A percentile compares a stretch with the other conserved stretches of the same genome.
Evolutionary conservation across 1,284 basidiomycete species (phyloP).

Genomic region (Irpex sp.): DNA sequence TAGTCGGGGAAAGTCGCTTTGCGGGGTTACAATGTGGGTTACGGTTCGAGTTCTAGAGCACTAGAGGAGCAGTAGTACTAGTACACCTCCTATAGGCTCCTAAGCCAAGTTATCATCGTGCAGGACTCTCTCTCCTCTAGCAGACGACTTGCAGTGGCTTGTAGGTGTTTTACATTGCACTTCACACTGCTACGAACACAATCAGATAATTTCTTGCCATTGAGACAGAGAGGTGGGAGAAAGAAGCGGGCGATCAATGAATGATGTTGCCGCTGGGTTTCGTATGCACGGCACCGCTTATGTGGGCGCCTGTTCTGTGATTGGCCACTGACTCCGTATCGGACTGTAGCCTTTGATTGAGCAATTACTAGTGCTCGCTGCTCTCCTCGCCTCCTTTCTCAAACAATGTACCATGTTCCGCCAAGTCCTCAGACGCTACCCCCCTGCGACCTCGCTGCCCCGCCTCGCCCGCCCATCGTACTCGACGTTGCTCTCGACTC

Average conservation of each 20-base stretch:
- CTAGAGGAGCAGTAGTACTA: background rate
- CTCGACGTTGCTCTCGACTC: background rate
- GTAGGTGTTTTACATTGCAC: background rate
- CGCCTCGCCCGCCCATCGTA: background rate
- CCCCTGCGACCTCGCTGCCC: background rate
- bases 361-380: background rate
- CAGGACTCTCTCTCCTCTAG: background rate
- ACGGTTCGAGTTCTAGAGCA: background rate
- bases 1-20: background rate
- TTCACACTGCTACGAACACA: background rate
- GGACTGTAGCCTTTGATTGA: background rate
- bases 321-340: background rate
- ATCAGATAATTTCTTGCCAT: too few relatives aligned
- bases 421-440: constrained; percentile 10
- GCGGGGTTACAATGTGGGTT: background rate
- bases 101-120: background rate
- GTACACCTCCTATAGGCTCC: background rate
- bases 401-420: constrained; percentile 26
- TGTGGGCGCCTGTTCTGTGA: background rate
- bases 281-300: background rate
- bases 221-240: too few relatives aligned
- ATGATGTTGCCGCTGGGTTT: background rate
- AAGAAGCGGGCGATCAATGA: too few relatives aligned
- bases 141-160: background rate
- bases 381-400: background rate